Conservation (phyloP, 2,329 filamentous ascomycete genomes). For the Fusarium dimerum region DNA sequence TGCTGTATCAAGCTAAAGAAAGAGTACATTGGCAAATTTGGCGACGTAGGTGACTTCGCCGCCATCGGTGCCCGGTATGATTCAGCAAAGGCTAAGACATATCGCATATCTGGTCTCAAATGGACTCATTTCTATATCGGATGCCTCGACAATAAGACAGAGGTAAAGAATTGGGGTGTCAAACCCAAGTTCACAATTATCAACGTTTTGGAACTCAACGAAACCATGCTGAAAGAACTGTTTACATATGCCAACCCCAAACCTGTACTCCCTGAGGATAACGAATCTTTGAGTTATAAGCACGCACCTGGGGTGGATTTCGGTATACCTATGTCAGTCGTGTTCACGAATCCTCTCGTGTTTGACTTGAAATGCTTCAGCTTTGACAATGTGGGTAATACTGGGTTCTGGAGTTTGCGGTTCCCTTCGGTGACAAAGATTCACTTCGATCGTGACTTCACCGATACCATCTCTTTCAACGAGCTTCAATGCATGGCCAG, state of each 20-base stretch:
- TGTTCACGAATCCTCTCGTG: slow-evolving; percentile 72
- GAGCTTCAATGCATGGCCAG: slow-evolving; percentile 69
- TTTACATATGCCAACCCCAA: slow-evolving; percentile 47
- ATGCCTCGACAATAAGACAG: slow-evolving; percentile 69
- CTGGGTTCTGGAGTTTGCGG: slow-evolving; percentile 70
- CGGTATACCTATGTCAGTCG: slow-evolving; percentile 44
- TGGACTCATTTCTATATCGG: slow-evolving; percentile 85
- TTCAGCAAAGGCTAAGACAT: slow-evolving; percentile 58
- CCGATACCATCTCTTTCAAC: slow-evolving; percentile 67
- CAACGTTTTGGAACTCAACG: slow-evolving; percentile 60
- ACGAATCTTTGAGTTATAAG: slow-evolving; percentile 45
- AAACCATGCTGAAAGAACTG: slow-evolving; percentile 53
- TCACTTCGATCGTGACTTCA: slow-evolving; percentile 71
- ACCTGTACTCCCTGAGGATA: slow-evolving; percentile 40
- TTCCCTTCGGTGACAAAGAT: slow-evolving; percentile 78
- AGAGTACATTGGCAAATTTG: slow-evolving; percentile 75
- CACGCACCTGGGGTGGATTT: slow-evolving; percentile 47
- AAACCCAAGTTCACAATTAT: slow-evolving; percentile 67
- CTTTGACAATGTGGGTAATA: slow-evolving; percentile 72
- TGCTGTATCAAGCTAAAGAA: slow-evolving; percentile 84
- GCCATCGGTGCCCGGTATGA: slow-evolving; percentile 76
- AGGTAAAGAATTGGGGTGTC: slow-evolving; percentile 50
- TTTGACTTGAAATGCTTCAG: slow-evolving; percentile 80
- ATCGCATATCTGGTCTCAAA: slow-evolving; percentile 54
- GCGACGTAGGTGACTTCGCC: slow-evolving; percentile 82